Percentiles rank a stretch among this genome's conserved stretches.
phyloP scores from a whole-genome alignment of 1,284 basidiomycete genomes.

The Malassezia furfur region DNA sequence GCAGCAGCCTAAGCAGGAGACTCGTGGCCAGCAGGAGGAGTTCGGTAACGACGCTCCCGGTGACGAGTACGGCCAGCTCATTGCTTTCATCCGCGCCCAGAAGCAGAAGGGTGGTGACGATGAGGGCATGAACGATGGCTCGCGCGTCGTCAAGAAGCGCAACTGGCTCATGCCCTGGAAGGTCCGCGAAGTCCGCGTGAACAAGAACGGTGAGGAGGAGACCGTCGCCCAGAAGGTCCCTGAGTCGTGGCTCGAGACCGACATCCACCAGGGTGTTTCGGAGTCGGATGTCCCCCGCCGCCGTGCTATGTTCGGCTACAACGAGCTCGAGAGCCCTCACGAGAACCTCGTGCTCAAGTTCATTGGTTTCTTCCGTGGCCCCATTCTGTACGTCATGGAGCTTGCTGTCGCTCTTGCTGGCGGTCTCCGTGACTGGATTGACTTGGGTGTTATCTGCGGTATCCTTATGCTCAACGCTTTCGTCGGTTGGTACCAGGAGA shows the following conservation, averaged over 20 bases:
- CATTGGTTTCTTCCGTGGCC: slow-evolving; percentile 50
- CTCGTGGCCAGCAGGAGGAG: slow-evolving; percentile 18
- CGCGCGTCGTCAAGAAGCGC: slow-evolving; percentile 43
- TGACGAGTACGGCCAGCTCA: slow-evolving; percentile 42
- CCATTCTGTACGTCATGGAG: slow-evolving; percentile 50
- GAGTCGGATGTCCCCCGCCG: slow-evolving; percentile 50
- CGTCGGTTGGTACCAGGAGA: slow-evolving; percentile 57
- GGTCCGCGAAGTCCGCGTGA: slow-evolving; percentile 42
- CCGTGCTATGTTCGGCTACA: slow-evolving; percentile 46
- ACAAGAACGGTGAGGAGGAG: slow-evolving; percentile 47
- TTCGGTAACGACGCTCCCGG: slow-evolving; percentile 36
- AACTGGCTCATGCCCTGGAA: slow-evolving; percentile 40
- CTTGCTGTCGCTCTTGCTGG: slow-evolving; percentile 49
- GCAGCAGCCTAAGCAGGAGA: slow-evolving; percentile 1
- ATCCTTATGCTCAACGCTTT: slow-evolving; percentile 52
- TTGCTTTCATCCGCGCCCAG: slow-evolving; percentile 43
- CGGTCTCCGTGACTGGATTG: slow-evolving; percentile 51
- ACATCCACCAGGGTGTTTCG: slow-evolving; percentile 51
- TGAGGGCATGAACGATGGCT: slow-evolving; percentile 29
- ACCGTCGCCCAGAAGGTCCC: slow-evolving; percentile 44
- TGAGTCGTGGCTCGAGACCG: slow-evolving; percentile 51
- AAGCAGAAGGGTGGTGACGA: slow-evolving; percentile 30
- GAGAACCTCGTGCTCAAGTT: slow-evolving; percentile 54
- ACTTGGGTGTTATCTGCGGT: slow-evolving; percentile 55
- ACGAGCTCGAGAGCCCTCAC: slow-evolving; percentile 48